Evolutionary conservation across 2,329 filamentous ascomycete species (phyloP).

Genomic region (Cladosporium sp.): DNA sequence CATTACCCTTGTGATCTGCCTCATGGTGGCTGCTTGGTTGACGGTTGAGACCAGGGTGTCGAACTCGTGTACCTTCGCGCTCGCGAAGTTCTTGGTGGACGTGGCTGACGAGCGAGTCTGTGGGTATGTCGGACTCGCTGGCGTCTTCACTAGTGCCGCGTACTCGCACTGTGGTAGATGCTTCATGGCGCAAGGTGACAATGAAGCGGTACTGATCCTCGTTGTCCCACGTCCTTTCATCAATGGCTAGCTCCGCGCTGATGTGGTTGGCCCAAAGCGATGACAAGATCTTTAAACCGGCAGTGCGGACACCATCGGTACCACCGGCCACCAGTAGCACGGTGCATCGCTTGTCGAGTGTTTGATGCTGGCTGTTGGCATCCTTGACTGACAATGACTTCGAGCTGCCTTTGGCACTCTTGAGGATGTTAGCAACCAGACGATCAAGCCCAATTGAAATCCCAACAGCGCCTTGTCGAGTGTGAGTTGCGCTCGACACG

Average conservation of each 20-base stretch:
- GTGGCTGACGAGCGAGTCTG: conserved; percentile 70
- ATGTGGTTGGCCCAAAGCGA: conserved; percentile 79
- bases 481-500: conserved; percentile 56
- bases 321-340: conserved; percentile 89
- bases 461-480: conserved; percentile 63
- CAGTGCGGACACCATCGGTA: conserved; percentile 66
- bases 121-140: conserved; percentile 69
- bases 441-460: conserved; percentile 89
- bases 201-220: conserved; percentile 65
- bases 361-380: conserved; percentile 1
- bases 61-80: conserved; percentile 53
- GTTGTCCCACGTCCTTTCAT: conserved; percentile 35
- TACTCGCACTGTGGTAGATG: conserved; percentile 50
- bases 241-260: conserved; percentile 79
- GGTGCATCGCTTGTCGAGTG: conserved; percentile 56
- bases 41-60: conserved; percentile 32
- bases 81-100: conserved; percentile 79
- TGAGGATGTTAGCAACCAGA: conserved; percentile 59
- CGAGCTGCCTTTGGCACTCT: conserved; percentile 22
- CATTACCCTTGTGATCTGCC: conserved; percentile 57
- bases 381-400: conserved; percentile 21
- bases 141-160: conserved; percentile 48
- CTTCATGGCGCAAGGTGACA: conserved; percentile 76
- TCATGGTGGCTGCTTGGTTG: conserved; percentile 35
- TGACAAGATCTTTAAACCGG: conserved; percentile 72